Percentiles rank a stretch among this genome's conserved stretches.
These are phyloP conservation scores for Plasmodium berghei DNA, from an alignment of 169 alveolate genomes.

Conservation along the genomic window DNA sequence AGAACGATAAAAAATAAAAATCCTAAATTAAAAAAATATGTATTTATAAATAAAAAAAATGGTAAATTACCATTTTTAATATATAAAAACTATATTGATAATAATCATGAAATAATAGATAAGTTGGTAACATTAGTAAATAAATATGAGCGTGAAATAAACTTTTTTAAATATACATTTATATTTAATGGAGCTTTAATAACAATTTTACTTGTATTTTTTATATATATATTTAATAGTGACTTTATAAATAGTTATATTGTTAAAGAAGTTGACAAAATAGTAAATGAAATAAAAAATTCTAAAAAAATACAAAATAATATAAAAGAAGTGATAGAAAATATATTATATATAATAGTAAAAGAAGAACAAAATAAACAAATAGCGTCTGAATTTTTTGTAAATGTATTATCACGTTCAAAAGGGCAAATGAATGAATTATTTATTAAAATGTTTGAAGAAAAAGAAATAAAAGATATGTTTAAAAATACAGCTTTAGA, in stretches of 20 bases:
- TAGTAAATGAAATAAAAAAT: constrained; percentile 14
- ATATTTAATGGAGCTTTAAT: background rate
- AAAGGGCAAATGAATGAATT: constrained; percentile 5
- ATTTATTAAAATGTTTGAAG: constrained; percentile 24
- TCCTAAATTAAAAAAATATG: too few species aligned
- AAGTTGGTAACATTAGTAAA: too few species aligned
- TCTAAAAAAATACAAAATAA: constrained; percentile 6
- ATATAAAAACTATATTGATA: too few species aligned
- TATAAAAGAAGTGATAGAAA: constrained; percentile 11
- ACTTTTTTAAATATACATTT: constrained; percentile 13
- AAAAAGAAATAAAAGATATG: constrained; percentile 13
- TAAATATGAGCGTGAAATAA: background rate
- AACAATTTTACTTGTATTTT: background rate
- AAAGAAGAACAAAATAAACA: constrained; percentile 24
- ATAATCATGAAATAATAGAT: too few species aligned
- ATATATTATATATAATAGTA: background rate
- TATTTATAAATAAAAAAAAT: too few species aligned
- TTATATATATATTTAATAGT: constrained; percentile 1
- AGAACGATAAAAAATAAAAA: too few species aligned
- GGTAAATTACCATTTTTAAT: too few species aligned
- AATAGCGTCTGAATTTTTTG: background rate
- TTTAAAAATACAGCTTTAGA: constrained; percentile 1
- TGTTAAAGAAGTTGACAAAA: background rate
- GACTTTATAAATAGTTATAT: constrained; percentile 14
- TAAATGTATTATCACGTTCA: constrained; percentile 17